Conservation (phyloP, 345 rosid genomes). For the Mangifera indica region DNA sequence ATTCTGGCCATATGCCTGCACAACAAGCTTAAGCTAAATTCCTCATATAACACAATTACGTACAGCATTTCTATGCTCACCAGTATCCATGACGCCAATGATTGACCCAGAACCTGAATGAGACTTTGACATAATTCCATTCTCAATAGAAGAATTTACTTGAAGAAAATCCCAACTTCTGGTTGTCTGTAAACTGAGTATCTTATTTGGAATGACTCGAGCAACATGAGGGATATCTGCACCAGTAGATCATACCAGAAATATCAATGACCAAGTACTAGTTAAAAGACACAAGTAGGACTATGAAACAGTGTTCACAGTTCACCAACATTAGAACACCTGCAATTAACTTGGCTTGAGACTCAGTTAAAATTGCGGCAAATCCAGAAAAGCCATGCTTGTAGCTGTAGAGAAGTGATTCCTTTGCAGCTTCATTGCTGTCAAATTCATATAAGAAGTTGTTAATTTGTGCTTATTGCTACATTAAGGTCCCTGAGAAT, state of each 20-base stretch:
- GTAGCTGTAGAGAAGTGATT: constrained; percentile 53
- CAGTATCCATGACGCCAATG: constrained; percentile 57
- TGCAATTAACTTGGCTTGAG: constrained; percentile 53
- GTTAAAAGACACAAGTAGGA: constrained; percentile 2
- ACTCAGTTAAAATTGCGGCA: constrained; percentile 43
- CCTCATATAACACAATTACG: background rate
- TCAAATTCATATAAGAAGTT: constrained; percentile 21
- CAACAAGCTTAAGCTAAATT: constrained; percentile 5
- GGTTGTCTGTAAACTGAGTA: constrained; percentile 45
- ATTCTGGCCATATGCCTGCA: constrained; percentile 69
- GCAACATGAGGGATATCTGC: constrained; percentile 49
- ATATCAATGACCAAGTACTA: constrained; percentile 9
- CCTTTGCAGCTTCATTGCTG: constrained; percentile 54
- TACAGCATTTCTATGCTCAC: constrained; percentile 20
- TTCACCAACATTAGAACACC: constrained; percentile 48
- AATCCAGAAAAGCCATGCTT: constrained; percentile 63
- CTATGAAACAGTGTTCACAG: constrained; percentile 24
- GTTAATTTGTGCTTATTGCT: background rate
- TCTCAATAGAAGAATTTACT: constrained; percentile 26
- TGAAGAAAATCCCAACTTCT: constrained; percentile 63
- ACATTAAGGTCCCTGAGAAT: background rate
- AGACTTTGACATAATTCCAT: constrained; percentile 44
- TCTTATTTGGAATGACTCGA: constrained; percentile 38
- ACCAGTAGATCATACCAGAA: background rate
- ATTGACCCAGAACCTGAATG: constrained; percentile 45